Conservation (phyloP, 768 basidiomycete genomes). For the Austroboletus eburneus region DNA sequence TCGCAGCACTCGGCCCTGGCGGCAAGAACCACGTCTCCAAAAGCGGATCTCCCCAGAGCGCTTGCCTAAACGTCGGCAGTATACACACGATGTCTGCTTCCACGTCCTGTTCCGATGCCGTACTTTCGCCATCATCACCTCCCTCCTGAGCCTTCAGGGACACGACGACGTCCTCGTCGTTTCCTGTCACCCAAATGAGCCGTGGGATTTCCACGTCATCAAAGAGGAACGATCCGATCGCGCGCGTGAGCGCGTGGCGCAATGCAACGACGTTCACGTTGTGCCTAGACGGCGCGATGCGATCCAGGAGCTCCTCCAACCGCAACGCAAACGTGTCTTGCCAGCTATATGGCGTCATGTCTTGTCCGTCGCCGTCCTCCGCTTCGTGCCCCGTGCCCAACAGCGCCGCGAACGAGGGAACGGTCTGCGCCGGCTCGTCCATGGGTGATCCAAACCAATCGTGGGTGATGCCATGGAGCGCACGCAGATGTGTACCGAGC, state of each 20-base stretch:
- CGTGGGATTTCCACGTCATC: slow-evolving; percentile 73
- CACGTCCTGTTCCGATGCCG: slow-evolving; percentile 8
- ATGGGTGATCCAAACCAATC: slow-evolving; percentile 69
- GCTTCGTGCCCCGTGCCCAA: no score
- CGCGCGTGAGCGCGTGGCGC: slow-evolving; percentile 50
- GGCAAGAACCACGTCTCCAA: slow-evolving; percentile 62
- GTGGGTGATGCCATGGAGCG: slow-evolving; percentile 73
- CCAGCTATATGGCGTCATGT: slow-evolving; percentile 53
- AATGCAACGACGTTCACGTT: slow-evolving; percentile 37
- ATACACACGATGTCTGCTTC: slow-evolving; percentile 31
- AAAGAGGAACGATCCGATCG: slow-evolving; percentile 72
- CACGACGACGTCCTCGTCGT: slow-evolving; percentile 55
- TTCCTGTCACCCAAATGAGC: slow-evolving; percentile 60
- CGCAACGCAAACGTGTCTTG: slow-evolving; percentile 65
- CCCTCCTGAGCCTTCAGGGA: slow-evolving; percentile 36
- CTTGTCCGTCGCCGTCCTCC: slow-evolving; percentile 12
- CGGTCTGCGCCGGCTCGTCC: slow-evolving; percentile 7
- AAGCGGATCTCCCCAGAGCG: slow-evolving; percentile 75
- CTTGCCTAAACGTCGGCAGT: slow-evolving; percentile 44
- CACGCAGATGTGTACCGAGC: slow-evolving; percentile 55
- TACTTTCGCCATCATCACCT: background rate
- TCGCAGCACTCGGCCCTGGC: slow-evolving; percentile 42
- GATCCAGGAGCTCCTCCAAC: slow-evolving; percentile 53
- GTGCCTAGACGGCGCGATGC: background rate
- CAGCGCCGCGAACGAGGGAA: slow-evolving; percentile 14